Evolutionary conservation across 1,139 yeast species (phyloP).

Genomic region (Hyphopichia fennica): DNA sequence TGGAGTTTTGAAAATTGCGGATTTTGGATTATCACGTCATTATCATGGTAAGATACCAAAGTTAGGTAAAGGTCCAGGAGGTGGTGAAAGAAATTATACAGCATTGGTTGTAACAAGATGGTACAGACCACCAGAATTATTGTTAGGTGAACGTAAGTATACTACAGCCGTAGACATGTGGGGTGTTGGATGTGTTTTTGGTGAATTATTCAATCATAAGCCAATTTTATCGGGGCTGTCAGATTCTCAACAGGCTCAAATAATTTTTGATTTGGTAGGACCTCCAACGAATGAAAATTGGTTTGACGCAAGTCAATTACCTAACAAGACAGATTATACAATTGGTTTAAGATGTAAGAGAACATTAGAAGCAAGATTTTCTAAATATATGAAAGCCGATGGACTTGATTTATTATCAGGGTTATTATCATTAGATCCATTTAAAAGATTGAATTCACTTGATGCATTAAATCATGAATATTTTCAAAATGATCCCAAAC

Average conservation of each 20-base stretch:
- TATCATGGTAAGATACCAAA: constrained; percentile 72
- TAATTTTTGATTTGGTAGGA: constrained; percentile 79
- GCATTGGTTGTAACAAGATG: constrained; percentile 94
- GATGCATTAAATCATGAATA: constrained; percentile 74
- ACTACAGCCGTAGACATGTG: constrained; percentile 95
- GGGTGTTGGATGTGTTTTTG: constrained; percentile 98
- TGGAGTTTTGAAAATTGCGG: constrained; percentile 83
- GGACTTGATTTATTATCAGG: constrained; percentile 50
- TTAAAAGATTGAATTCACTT: constrained; percentile 69
- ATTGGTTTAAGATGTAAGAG: constrained; percentile 52
- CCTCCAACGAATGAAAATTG: constrained; percentile 66
- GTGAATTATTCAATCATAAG: constrained; percentile 75
- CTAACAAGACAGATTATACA: constrained; percentile 51
- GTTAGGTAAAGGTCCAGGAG: constrained; percentile 60
- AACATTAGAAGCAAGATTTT: constrained; percentile 49
- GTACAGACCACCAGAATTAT: constrained; percentile 94
- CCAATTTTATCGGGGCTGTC: constrained; percentile 86
- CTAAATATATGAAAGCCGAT: constrained; percentile 29
- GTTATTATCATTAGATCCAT: constrained; percentile 66
- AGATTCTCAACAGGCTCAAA: constrained; percentile 88
- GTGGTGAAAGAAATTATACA: constrained; percentile 79
- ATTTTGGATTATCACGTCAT: constrained; percentile 86
- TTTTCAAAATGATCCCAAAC: constrained; percentile 65
- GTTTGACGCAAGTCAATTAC: constrained; percentile 66
- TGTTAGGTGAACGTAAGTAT: constrained; percentile 80